Evolutionary conservation across 2,329 filamentous ascomycete species (phyloP).

Genomic region (Didymellaceae sp.): DNA sequence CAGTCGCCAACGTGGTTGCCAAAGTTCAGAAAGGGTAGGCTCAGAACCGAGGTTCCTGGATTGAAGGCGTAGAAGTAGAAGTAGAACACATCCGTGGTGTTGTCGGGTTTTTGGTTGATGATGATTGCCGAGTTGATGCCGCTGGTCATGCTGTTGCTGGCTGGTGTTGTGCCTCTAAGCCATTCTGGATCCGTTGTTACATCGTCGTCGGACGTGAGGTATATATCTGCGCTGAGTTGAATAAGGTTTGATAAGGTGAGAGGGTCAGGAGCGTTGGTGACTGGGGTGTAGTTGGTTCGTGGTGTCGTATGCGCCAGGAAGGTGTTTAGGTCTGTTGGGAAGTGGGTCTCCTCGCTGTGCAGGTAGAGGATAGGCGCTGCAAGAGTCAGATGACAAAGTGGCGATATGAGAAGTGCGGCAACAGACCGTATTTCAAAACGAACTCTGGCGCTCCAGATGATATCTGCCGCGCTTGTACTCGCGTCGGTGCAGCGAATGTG

Average conservation of each 20-base stretch:
- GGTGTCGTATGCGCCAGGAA: constrained; percentile 53
- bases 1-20: constrained; percentile 70
- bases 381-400: no score
- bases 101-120: constrained; percentile 62
- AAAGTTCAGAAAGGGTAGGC: constrained; percentile 51
- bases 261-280: constrained; percentile 44
- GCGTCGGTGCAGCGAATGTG: constrained; percentile 27
- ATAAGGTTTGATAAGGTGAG: constrained; percentile 53
- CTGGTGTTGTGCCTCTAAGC: constrained; percentile 61
- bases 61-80: constrained; percentile 69
- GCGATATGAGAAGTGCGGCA: no score
- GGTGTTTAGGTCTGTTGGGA: constrained; percentile 52
- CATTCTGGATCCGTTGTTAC: constrained; percentile 51
- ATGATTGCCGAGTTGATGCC: constrained; percentile 62
- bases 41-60: constrained; percentile 59
- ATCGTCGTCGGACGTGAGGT: constrained; percentile 54
- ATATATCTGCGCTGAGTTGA: constrained; percentile 51
- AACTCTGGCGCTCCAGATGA: constrained; percentile 43
- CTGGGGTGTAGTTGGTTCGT: constrained; percentile 44
- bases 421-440: constrained; percentile 49
- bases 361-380: constrained; percentile 55
- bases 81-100: constrained; percentile 65
- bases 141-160: constrained; percentile 57
- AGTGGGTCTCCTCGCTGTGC: constrained; percentile 51
- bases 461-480: constrained; percentile 26